These are phyloP conservation scores for Nicotiana knightiana DNA, from an alignment of 257 asterid species.

Conservation along the genomic window DNA sequence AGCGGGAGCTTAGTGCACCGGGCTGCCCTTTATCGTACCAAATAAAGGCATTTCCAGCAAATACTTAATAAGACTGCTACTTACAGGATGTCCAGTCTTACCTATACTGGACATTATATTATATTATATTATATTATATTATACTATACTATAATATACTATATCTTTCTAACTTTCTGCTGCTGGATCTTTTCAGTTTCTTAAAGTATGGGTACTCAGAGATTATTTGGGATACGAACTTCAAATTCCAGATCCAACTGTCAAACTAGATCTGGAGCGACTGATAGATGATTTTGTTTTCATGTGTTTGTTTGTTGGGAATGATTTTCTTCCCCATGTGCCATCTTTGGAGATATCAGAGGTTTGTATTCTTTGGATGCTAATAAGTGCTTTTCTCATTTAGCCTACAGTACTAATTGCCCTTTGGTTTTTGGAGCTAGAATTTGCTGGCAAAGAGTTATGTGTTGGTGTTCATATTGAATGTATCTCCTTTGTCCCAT, in stretches of 20 bases:
- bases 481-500: not conserved
- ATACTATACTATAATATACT: too few species aligned
- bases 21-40: too few species aligned
- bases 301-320: slow-evolving; percentile 62
- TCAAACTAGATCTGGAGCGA: slow-evolving; percentile 40
- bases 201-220: slow-evolving; percentile 55
- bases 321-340: slow-evolving; percentile 66
- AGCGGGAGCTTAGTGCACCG: too few species aligned
- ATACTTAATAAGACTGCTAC: too few species aligned
- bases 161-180: not conserved
- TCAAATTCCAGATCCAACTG: slow-evolving; percentile 35
- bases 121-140: not conserved
- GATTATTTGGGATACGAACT: slow-evolving; percentile 43
- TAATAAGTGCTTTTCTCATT: not conserved
- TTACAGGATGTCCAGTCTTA: too few species aligned
- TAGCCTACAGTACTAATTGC: not conserved
- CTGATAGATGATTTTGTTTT: slow-evolving; percentile 60
- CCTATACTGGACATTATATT: not conserved
- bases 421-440: not conserved
- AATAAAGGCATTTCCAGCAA: too few species aligned
- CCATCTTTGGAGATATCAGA: slow-evolving; percentile 58
- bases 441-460: not conserved
- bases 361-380: slow-evolving; percentile 35
- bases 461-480: not conserved
- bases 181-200: slow-evolving; percentile 31